Conservation (phyloP, 257 asterid species). For the Solanum dulcamara region DNA sequence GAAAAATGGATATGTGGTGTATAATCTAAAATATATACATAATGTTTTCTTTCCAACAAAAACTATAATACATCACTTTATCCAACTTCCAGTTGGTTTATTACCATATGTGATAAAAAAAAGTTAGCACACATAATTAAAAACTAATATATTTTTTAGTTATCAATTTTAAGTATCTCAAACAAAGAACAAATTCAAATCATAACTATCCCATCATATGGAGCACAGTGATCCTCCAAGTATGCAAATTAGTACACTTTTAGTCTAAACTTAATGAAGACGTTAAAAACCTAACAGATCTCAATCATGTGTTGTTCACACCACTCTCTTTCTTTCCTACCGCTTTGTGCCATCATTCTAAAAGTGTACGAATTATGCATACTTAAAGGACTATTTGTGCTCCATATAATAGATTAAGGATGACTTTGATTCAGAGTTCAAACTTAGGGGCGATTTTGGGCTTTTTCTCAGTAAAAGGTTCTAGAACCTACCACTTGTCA, state of each 20-base stretch:
- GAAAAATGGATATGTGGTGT: background rate
- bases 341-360: background rate
- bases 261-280: background rate
- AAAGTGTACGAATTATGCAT: background rate
- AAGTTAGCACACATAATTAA: background rate
- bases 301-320: background rate
- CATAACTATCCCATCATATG: background rate
- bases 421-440: background rate
- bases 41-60: background rate
- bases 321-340: background rate
- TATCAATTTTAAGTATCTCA: background rate
- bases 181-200: background rate
- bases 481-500: background rate
- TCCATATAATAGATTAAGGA: background rate
- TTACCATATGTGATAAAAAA: background rate
- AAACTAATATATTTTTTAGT: background rate
- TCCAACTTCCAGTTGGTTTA: background rate
- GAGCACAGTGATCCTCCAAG: background rate
- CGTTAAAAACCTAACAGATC: background rate
- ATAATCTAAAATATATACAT: background rate
- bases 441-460: background rate
- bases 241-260: background rate
- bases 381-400: background rate
- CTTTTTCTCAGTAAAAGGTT: background rate
- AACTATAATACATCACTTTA: background rate